Conservation (phyloP, 2,329 filamentous ascomycete species). For the Pseudogymnoascus verrucosus region DNA sequence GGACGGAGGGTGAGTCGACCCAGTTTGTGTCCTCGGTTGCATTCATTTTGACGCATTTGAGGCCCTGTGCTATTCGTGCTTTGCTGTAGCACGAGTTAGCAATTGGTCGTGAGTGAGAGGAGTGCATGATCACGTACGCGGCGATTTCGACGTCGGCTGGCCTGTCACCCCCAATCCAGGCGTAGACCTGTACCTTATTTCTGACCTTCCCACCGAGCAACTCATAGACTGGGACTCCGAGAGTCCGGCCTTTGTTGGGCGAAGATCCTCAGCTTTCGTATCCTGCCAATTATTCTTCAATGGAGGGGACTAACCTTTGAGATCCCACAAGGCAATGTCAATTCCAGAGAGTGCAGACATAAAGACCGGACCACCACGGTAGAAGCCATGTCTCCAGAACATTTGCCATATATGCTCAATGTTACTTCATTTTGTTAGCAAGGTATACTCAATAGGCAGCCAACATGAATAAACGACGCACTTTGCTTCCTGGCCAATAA, state of each 20-base stretch:
- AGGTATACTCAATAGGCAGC: too few species aligned
- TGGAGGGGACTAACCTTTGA: conserved; percentile 33
- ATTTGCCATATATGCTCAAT: conserved; percentile 56
- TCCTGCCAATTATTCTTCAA: neutral
- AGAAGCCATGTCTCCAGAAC: conserved; percentile 49
- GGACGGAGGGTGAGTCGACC: conserved; percentile 45
- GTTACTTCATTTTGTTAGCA: conserved; percentile 21
- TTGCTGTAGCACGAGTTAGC: conserved; percentile 16
- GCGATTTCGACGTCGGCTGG: conserved; percentile 42
- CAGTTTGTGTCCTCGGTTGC: conserved; percentile 49
- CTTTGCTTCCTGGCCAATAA: conserved; percentile 41
- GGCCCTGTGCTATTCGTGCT: conserved; percentile 37
- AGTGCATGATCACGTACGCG: conserved; percentile 26
- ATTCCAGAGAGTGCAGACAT: conserved; percentile 54
- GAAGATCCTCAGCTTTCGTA: neutral
- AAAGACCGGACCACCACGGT: conserved; percentile 52
- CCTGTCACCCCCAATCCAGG: conserved; percentile 51
- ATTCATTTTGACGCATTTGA: conserved; percentile 49
- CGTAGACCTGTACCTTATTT: conserved; percentile 46
- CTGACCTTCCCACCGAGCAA: conserved; percentile 50
- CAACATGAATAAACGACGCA: too few species aligned
- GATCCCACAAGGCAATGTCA: conserved; percentile 55
- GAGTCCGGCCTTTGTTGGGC: conserved; percentile 33
- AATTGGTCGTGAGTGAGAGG: neutral
- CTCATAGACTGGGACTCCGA: conserved; percentile 47